Evolutionary conservation across 345 rosid genomes (phyloP), one percentile per base, ranked within the genome.

Genomic region (Turnera subulata): DNA sequence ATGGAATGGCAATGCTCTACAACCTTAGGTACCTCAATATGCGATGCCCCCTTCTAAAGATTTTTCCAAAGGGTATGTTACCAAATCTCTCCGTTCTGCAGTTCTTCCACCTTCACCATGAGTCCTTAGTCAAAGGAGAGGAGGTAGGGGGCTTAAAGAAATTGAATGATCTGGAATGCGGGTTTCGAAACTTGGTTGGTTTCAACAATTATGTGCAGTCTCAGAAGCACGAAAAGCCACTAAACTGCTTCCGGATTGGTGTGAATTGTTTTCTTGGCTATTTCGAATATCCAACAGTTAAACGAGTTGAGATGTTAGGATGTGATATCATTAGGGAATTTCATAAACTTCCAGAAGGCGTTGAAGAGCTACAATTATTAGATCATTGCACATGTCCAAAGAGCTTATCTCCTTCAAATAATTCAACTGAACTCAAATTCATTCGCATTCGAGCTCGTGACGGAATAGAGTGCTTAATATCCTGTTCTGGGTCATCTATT

Each of bases 81-180:
- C 39, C 39, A 11, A 6, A 35, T 35, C 39, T 35, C 39, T 11
- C 11, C 39, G 6, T 6, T 35, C 39, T 35, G 39, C 39, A 35
- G 11, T 35, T 11, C 39, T 11, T 35, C 11, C 6, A 35, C 39
- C 39, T 35, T 11, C 49, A 17, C 8, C 4, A 45, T 45, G 8
- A 5, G 21, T 4, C 15, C 2, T n/a, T 0, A 26, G 10, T 59
- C 14, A 46, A 12, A 32, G 47, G 21, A 6, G 65, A 37, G 19
- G 64, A 69, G 17, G 20, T 48, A 20, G 66, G 18, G 48, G 9
- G 44, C 1, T 43, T 54, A 19, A n/a, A n/a, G 17, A 26, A 48
- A 65, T 8, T 70, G 58, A 61, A 64, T 8, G 14, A 0, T n/a
- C 21, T 54, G 17, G 18, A 19, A 17, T 54, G 44, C 11, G 6